These are phyloP conservation scores for Termitomyces sp. DNA, from an alignment of 768 basidiomycete genomes.

Conservation along the genomic window DNA sequence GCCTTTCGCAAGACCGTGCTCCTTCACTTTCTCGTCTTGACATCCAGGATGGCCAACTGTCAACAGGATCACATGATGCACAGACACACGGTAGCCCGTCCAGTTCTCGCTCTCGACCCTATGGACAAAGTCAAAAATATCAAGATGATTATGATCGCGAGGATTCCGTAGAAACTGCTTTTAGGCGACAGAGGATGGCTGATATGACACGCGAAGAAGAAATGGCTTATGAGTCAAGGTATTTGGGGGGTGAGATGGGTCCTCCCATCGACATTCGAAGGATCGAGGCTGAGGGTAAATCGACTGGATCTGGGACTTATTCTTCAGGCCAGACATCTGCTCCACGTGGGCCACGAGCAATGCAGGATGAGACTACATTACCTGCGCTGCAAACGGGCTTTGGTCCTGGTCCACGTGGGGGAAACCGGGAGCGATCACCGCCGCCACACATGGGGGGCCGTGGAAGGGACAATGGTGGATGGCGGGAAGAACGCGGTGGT, in stretches of 20 bases:
- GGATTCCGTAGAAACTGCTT: neutral
- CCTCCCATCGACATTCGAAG: conserved; percentile 3
- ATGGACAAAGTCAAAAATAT: neutral
- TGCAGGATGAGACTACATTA: conserved; percentile 16
- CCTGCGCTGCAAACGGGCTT: conserved; percentile 7
- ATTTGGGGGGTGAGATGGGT: neutral
- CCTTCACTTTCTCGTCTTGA: neutral
- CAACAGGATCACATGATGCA: neutral
- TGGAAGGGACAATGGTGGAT: conserved; percentile 5
- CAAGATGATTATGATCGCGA: neutral
- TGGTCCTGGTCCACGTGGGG: neutral
- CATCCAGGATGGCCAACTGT: neutral
- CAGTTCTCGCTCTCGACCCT: neutral
- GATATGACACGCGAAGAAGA: neutral
- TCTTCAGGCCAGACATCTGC: conserved; percentile 14
- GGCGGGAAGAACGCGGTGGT: conserved; percentile 11
- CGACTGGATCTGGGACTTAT: conserved; percentile 23
- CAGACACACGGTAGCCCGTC: neutral
- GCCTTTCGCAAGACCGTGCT: conserved; percentile 3
- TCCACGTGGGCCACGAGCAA: conserved; percentile 20
- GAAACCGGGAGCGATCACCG: conserved; percentile 17
- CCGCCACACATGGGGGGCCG: conserved; percentile 14
- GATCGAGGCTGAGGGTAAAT: neutral
- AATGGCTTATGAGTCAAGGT: neutral
- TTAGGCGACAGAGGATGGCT: neutral